Evolutionary conservation across 805 yeast species (phyloP).

Genomic region (Saccharomyces eubayanus): DNA sequence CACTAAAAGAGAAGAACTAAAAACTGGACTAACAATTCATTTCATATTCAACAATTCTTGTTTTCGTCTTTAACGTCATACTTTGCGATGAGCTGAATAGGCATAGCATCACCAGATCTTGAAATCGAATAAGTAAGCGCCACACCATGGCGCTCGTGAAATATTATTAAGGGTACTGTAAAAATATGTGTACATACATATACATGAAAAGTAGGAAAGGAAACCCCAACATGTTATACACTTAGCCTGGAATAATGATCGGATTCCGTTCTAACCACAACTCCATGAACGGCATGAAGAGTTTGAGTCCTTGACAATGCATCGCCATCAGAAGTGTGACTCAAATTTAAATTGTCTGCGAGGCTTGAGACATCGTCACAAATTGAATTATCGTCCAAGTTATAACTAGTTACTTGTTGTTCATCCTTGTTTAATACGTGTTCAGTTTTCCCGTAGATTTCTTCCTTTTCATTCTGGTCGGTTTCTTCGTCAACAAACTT

Average conservation of each 20-base stretch:
- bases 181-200: background rate
- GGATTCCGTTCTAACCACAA: background rate
- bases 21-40: background rate
- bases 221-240: background rate
- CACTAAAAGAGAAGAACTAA: background rate
- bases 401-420: background rate
- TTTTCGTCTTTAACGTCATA: background rate
- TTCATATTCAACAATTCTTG: background rate
- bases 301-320: background rate
- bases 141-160: background rate
- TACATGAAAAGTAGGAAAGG: background rate
- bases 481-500: background rate
- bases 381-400: background rate
- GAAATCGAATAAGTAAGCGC: background rate
- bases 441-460: background rate
- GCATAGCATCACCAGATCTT: background rate
- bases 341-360: background rate
- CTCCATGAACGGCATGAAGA: background rate
- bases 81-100: too few relatives aligned
- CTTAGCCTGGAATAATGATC: background rate
- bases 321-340: background rate
- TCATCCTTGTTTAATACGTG: background rate
- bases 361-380: background rate
- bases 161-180: background rate
- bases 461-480: background rate